Evolutionary conservation across 306 rosid genomes (phyloP), one percentile per base, ranked within the genome.

Genomic region (Calophaca sinica): DNA sequence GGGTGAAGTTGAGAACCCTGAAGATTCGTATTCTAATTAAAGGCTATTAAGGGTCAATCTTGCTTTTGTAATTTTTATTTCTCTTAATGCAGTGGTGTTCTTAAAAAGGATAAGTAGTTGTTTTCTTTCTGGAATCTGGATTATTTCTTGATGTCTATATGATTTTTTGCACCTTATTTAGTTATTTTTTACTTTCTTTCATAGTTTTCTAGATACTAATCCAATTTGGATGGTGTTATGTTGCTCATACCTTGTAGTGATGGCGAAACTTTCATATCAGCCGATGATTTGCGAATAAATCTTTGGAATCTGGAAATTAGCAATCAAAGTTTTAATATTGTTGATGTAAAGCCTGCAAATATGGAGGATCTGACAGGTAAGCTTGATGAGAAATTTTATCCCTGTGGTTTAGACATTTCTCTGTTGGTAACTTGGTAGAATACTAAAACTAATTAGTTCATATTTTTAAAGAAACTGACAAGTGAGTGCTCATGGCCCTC

Each of bases 221-320:
- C 57, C 9, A 58, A 75, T 80, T 69, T 55, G 61, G 50, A 68
- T 53, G 62, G 54, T 84, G 52, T 59, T 68, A 39, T 62, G 72
- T 53, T 68, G 68, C 51, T 77, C 68, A 33, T 57, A 60, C 87
- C 79, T 87, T 72, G 76, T 69, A 96, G 99, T 42, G 99, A 96
- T 77, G 99, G 99, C 3, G 99, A 96, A 92, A 96, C 99, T 81
- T 96, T 96, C 81, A 89, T 96, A 87, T 96, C 99, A 31, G 98
- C 99, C 6, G 99, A 96, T 86, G 99, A 96, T 82, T 84, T 96
- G 85, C 91, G 98, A 75, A 89, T 96, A 85, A 96, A 96, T 83
- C 99, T 96, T 64, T 96, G 99, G 99, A 96, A 96, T 82, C 80
- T 96, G 87, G 99, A 90, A 90, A 92, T 96, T 83, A 96, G 99